Evolutionary conservation across 2,329 filamentous ascomycete species (phyloP), one percentile per base, ranked within the genome.

Genomic region (Knoxdaviesia proteae): DNA sequence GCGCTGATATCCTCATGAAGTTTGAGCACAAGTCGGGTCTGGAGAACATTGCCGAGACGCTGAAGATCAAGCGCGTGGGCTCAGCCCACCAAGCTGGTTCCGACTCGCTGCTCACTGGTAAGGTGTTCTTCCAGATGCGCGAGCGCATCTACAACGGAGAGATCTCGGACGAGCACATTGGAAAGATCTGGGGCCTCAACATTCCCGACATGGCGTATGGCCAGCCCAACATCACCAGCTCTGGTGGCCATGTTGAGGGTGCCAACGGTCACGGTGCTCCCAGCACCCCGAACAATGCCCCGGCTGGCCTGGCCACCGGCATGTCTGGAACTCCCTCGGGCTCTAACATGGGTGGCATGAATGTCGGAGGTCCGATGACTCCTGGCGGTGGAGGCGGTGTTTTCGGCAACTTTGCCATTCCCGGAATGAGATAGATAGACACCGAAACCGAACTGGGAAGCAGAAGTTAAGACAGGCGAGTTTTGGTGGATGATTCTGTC

Each of bases 111-210:
- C 72, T 98, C 32, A 98, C 90, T 0, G 90, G 90, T 40, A 80
- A 81, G 52, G 84, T 94, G 32, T 98, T 94, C 62, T 98, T 93
- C 72, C 81, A 86, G 53, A 80, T 96, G 67, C 76, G 79, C 46
- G 80, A 86, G 55, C 77, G 83, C 54, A 83, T 96, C 49, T 96
- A 93, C 61, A 79, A 80, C 51, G 80, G 82, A 47, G 70, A 76
- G 30, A 80, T 94, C 39, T 76, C 83, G 6, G 74, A 82, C 32
- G 81, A 92, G 50, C 84, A 92, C 49, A 65, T 82, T 5, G 86
- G 87, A 46, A 88, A 92, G 60, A 86, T 94, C 51, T 96, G 88
- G 82, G 88, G 88, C 7, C 66, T 96, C 7, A 87, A 86, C 42
- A 80, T 74, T 61, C 69, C 81, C 50, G 74, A 80, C 58, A 43